Evolutionary conservation across 2,329 filamentous ascomycete genomes (phyloP), one percentile per base, ranked within the genome.

Genomic region (Arthrobotrys musiformis): DNA sequence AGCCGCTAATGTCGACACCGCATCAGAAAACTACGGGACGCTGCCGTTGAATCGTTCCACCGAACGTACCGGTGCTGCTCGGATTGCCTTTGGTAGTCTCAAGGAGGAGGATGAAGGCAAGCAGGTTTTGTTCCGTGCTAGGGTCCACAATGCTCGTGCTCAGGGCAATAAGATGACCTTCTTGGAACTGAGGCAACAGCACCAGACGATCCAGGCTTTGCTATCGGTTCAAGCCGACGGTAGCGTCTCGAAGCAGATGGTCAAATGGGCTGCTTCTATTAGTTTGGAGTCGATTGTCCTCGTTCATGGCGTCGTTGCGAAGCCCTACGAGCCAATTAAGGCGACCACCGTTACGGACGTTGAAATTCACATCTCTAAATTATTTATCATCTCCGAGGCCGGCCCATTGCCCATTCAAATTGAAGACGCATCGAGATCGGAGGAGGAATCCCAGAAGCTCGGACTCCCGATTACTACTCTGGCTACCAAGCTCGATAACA

Each of bases 111-210:
- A 72, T 62, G 67, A 30, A 6, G 60, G 60, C 4, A 76, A 77
- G 82, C 80, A 75, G 80, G 85, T 42, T 81, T 85, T 78, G 52
- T 48, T 78, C 26, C 58, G n/a, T 84, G 86, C 64, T 89, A 93
- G 58, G 85, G 87, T 64, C 85, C 92, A 97, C 83, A 97, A 97
- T 85, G 89, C 92, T 33, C 89, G 94, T 79, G 90, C 91, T 81
- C 94, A 98, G 85, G 91, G 92, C 76, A 93, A 93, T 80, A 97
- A 97, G 86, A 91, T 97, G 86, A 91, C 90, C 46, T 97, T 97
- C 85, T 85, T 97, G 81, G 93, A 95, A 85, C 87, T 98, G 81
- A 89, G 93, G 79, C 88, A 93, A 84, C 90, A 92, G 83, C 88
- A 90, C 81, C 90, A 91, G 86, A 91, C 90, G 26, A 90, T 97